Evolutionary conservation across 805 yeast genomes (phyloP), one percentile per base, ranked within the genome.

Genomic region (Saccharomyces eubayanus): DNA sequence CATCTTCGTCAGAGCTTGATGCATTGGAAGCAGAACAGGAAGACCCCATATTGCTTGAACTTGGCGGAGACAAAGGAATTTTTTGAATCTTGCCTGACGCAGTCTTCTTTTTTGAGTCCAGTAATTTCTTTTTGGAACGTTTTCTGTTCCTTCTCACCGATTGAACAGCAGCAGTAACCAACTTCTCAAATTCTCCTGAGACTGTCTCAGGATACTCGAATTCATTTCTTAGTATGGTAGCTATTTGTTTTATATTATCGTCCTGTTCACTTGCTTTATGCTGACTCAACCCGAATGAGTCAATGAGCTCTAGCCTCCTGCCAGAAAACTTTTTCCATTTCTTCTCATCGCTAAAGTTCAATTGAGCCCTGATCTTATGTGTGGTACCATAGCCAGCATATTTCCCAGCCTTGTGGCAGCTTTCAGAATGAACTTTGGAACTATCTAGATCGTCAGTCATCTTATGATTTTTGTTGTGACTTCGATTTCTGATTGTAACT

Each of bases 201-300:
- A 81, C 76, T 4, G 76, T 77, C 1, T 70, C 71, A 1, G 85
- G 79, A 66, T 83, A 91, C 5, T 82, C 81, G 62, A 89, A 94
- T 71, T 94, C 99, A 1, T 76, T 73, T 62, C 96, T 74, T 48
- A 92, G 73, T 2, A 85, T 77, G 50, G 80, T 79, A 0, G 98
- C 96, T 40, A 95, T 94, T 50, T 80, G 78, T 49, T 77, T 76
- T 48, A 94, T 90, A 59, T 85, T 85, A 30, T 79, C 81, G 59
- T 92, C 97, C 68, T 92, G 99, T 66, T 94, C 98, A 54, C 89
- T 81, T 8, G 98, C 98, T 73, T 90, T 91, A 58, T 81, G 80
- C 75, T 69, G 78, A 48, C 79, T 74, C 47, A 80, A 65, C 46
- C 76, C 74, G 57, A 85, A 76, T 21, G 85, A 79, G 65, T 91